Evolutionary conservation across 106 monocot genomes (phyloP).

Genomic region (Ottelia alismoides): DNA sequence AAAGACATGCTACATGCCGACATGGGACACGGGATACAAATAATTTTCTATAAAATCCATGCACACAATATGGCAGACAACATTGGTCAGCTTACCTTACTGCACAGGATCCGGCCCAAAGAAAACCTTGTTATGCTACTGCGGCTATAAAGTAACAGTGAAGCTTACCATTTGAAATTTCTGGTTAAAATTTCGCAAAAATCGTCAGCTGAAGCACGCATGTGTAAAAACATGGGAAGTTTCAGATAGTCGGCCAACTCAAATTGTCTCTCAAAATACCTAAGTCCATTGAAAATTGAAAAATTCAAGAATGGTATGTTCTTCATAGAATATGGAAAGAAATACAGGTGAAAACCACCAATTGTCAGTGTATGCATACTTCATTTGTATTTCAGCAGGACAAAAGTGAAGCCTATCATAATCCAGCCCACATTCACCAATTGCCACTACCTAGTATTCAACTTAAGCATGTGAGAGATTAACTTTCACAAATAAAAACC

Average conservation of each 20-base stretch:
- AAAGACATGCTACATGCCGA: too few species aligned
- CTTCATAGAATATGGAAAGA: neutral
- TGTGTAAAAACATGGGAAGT: conserved; percentile 98
- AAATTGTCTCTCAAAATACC: conserved; percentile 97
- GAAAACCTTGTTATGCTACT: too few species aligned
- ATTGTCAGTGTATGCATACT: conserved; percentile 26
- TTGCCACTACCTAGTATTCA: conserved; percentile 98
- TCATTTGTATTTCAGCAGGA: conserved; percentile 74
- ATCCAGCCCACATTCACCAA: conserved; percentile 98
- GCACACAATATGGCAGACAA: too few species aligned
- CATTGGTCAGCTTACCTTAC: too few species aligned
- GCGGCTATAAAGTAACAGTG: too few species aligned
- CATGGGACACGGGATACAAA: too few species aligned
- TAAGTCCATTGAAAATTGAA: conserved; percentile 2
- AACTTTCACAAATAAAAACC: too few species aligned
- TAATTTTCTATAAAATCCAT: too few species aligned
- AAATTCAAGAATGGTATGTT: neutral
- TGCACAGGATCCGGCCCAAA: too few species aligned
- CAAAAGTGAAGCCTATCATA: conserved; percentile 99
- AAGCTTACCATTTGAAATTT: conserved; percentile 57
- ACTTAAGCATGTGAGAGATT: too few species aligned
- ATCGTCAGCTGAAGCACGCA: conserved; percentile 94
- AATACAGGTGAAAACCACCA: neutral
- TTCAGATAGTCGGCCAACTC: conserved; percentile 75
- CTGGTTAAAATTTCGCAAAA: conserved; percentile 69